phyloP scores from a whole-genome alignment of 768 basidiomycete genomes.

The Suillus brevipes region DNA sequence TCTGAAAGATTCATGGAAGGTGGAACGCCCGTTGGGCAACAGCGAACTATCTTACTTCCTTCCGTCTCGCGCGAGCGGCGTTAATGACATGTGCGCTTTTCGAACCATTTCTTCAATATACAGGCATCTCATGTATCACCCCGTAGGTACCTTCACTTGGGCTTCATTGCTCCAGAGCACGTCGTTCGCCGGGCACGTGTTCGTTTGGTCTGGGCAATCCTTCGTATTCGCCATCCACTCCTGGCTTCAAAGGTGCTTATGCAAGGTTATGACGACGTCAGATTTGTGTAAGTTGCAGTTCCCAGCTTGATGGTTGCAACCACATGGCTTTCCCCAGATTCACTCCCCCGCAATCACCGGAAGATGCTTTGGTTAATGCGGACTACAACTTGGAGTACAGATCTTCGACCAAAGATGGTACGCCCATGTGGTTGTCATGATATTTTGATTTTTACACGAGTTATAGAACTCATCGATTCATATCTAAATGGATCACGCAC shows the following conservation, averaged over 20 bases:
- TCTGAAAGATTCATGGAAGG: constrained; percentile 2
- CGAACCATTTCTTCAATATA: neutral
- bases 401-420: constrained; percentile 55
- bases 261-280: constrained; percentile 61
- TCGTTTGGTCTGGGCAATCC: constrained; percentile 65
- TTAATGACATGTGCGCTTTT: constrained; percentile 78
- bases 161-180: constrained; percentile 50
- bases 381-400: constrained; percentile 50
- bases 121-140: neutral
- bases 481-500: constrained; percentile 81
- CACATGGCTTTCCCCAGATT: constrained; percentile 38
- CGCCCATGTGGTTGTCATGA: constrained; percentile 14
- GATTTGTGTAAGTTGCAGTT: constrained; percentile 55
- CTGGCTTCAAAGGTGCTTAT: constrained; percentile 64
- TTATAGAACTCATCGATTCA: constrained; percentile 56
- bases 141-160: constrained; percentile 77
- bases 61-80: constrained; percentile 73
- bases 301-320: neutral
- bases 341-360: constrained; percentile 39
- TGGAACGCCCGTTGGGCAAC: constrained; percentile 64
- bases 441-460: neutral
- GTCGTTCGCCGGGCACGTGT: constrained; percentile 51
- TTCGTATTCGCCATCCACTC: constrained; percentile 69
- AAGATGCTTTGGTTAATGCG: constrained; percentile 50
- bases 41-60: constrained; percentile 81